Conservation (phyloP, 2,329 filamentous ascomycete genomes). For the Chaetomiaceae sp. region DNA sequence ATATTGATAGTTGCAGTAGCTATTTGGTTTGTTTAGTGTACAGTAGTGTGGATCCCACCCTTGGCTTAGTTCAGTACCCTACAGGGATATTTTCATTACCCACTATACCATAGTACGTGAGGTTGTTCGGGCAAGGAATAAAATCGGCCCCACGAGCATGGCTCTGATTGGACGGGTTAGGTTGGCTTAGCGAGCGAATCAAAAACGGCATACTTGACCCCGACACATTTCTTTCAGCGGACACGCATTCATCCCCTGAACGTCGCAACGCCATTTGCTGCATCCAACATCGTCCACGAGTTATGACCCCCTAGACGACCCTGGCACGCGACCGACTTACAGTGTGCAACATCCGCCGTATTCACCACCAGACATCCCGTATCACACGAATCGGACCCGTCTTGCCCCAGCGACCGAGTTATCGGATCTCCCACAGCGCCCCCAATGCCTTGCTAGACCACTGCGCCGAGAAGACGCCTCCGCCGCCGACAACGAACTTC, state of each 20-base stretch:
- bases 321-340: slow-evolving; percentile 6
- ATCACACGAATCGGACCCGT: slow-evolving; percentile 15
- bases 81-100: too few relatives aligned
- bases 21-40: too few relatives aligned
- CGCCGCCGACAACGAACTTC: neutral
- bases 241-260: slow-evolving; percentile 21
- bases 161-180: too few relatives aligned
- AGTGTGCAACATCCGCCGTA: slow-evolving; percentile 19
- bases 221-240: too few relatives aligned
- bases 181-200: too few relatives aligned
- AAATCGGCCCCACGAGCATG: too few relatives aligned
- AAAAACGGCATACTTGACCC: too few relatives aligned
- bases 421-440: slow-evolving; percentile 9
- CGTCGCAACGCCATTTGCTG: neutral
- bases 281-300: slow-evolving; percentile 13
- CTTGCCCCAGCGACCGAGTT: slow-evolving; percentile 7
- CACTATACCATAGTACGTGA: too few relatives aligned
- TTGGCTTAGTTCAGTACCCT: too few relatives aligned
- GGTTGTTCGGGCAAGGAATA: too few relatives aligned
- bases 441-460: slow-evolving; percentile 15
- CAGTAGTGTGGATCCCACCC: too few relatives aligned
- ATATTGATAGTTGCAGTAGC: too few relatives aligned
- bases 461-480: slow-evolving; percentile 3
- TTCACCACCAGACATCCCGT: slow-evolving; percentile 18
- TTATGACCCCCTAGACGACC: slow-evolving; percentile 12